A percentile compares a stretch with the other conserved stretches of the same genome.
Conservation (phyloP, 2,329 filamentous ascomycete species). For the Zasmidium citrigriseum region DNA sequence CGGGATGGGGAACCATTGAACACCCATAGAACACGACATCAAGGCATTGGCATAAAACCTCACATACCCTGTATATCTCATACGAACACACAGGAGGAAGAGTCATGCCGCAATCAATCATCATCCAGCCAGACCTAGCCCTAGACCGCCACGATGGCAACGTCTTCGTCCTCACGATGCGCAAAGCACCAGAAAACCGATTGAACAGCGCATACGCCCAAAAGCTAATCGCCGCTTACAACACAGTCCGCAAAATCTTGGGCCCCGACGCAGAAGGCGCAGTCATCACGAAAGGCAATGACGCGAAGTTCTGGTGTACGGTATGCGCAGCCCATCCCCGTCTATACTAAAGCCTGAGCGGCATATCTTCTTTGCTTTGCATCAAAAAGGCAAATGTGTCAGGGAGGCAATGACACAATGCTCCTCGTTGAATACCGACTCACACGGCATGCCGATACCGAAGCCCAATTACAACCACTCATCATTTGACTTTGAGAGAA, state of each 20-base stretch:
- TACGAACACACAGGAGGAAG: neutral
- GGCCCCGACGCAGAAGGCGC: conserved; percentile 52
- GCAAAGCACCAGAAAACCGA: conserved; percentile 57
- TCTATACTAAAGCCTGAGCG: neutral
- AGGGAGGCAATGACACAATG: too few relatives aligned
- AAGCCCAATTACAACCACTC: too few relatives aligned
- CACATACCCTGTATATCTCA: neutral
- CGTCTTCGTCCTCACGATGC: conserved; percentile 56
- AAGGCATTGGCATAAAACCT: neutral
- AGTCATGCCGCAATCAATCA: conserved; percentile 30
- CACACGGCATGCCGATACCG: too few relatives aligned
- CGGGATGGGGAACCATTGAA: neutral
- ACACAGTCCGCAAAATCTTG: conserved; percentile 49
- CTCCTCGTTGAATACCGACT: too few relatives aligned
- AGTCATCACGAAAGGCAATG: conserved; percentile 55
- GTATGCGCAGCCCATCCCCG: conserved; percentile 18
- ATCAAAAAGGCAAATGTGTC: too few relatives aligned
- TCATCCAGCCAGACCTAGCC: conserved; percentile 44
- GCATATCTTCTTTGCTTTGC: too few relatives aligned
- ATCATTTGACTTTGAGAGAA: too few relatives aligned
- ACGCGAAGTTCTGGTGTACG: conserved; percentile 56
- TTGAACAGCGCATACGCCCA: conserved; percentile 53
- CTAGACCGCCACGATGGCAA: conserved; percentile 48
- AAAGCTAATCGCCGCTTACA: conserved; percentile 54
- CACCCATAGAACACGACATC: neutral